Evolutionary conservation across 495 filamentous ascomycete genomes (phyloP).

Genomic region (Staphylotrichum longicolle): DNA sequence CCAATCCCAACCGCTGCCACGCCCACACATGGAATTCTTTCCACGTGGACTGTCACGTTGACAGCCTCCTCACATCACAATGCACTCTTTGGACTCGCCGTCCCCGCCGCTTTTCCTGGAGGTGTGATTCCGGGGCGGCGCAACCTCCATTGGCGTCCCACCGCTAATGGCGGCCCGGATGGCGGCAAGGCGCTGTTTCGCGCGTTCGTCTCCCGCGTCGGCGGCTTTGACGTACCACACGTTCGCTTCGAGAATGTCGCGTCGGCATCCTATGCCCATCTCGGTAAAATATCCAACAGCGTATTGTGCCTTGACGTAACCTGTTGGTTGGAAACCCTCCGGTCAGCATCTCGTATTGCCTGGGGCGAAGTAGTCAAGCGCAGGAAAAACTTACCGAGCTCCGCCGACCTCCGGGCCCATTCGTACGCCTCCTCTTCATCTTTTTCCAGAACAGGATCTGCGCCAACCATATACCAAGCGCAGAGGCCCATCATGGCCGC

Average conservation of each 20-base stretch:
- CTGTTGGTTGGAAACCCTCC: conserved; percentile 43
- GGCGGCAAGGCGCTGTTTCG: conserved; percentile 77
- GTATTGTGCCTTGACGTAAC: conserved; percentile 89
- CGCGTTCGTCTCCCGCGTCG: conserved; percentile 85
- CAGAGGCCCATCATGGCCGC: conserved; percentile 98
- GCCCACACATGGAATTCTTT: no score
- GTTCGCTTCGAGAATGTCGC: conserved; percentile 91
- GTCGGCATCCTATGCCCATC: conserved; percentile 93
- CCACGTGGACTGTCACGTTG: no score
- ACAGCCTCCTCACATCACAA: conserved; percentile 52
- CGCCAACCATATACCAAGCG: conserved; percentile 97
- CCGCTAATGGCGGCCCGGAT: conserved; percentile 85
- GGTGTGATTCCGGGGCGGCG: conserved; percentile 47
- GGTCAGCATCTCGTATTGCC: conserved; percentile 3
- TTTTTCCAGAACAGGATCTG: conserved; percentile 87
- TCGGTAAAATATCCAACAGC: conserved; percentile 97
- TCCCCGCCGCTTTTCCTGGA: conserved; percentile 48
- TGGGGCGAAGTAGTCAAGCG: conserved; percentile 14
- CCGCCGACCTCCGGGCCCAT: conserved; percentile 86
- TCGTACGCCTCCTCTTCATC: conserved; percentile 96
- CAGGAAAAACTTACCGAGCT: conserved; percentile 62
- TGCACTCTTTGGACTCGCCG: conserved; percentile 56
- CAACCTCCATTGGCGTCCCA: conserved; percentile 55
- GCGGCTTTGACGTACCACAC: conserved; percentile 98
- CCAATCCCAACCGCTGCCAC: background rate